These are phyloP conservation scores for Teunomyces kruisii DNA, from an alignment of 805 yeast genomes.

Conservation along the genomic window DNA sequence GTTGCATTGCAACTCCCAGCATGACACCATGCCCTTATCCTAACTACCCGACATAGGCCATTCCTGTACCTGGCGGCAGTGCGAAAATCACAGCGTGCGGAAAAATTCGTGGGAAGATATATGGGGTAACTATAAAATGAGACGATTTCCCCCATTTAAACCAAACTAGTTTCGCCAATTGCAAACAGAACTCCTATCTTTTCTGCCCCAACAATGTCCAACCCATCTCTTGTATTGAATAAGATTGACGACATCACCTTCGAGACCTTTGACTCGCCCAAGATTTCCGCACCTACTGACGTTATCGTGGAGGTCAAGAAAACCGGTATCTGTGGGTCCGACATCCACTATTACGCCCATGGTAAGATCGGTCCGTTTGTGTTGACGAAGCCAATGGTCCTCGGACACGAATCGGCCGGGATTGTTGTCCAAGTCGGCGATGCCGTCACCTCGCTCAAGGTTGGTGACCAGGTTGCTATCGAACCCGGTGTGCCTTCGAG, in stretches of 20 bases:
- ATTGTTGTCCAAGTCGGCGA: conserved; percentile 68
- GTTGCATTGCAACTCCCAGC: background rate
- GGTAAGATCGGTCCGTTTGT: conserved; percentile 79
- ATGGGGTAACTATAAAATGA: background rate
- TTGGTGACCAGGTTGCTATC: conserved; percentile 85
- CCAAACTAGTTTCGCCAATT: background rate
- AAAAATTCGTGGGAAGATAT: background rate
- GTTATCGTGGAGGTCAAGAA: conserved; percentile 75
- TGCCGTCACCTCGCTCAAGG: conserved; percentile 60
- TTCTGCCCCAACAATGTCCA: conserved; percentile 27
- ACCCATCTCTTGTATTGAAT: conserved; percentile 62
- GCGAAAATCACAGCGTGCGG: background rate
- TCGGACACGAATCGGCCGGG: conserved; percentile 89
- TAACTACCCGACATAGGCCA: too few relatives aligned
- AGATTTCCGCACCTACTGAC: conserved; percentile 57
- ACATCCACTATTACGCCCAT: conserved; percentile 77
- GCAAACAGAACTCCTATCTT: too few relatives aligned
- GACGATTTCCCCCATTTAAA: background rate
- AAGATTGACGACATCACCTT: conserved; percentile 61
- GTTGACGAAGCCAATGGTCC: conserved; percentile 75
- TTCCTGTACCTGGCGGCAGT: too few relatives aligned
- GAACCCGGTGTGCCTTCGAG: conserved; percentile 90
- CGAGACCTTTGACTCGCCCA: conserved; percentile 70
- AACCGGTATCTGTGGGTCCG: conserved; percentile 89
- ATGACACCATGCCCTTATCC: too few relatives aligned